Evolutionary conservation across 2,329 filamentous ascomycete genomes (phyloP), one percentile per base, ranked within the genome.

Genomic region (Xylaria sp.): DNA sequence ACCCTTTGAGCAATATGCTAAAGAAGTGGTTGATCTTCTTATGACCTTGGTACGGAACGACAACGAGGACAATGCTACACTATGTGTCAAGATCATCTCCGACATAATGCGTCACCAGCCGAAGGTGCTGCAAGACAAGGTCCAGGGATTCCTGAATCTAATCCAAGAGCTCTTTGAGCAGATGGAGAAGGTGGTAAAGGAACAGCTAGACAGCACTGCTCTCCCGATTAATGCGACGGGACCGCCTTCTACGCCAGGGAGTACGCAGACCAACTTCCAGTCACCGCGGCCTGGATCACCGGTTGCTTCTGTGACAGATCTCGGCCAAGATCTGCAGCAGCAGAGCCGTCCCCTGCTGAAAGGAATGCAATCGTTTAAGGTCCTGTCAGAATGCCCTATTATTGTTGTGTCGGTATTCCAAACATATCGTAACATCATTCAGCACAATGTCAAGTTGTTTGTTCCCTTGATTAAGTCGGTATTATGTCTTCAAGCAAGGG

Each of bases 391-490:
- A 79, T 99, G 96, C 75, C 96, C 96, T 0, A 99, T 99, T 61
- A 98, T 99, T 48, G 96, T 99, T 3, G 96, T 99, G 0, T 98
- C 95, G 3, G 93, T 99, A 72, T 98, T 99, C 79, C 96, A 99
- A 81, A 92, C 95, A 4, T 96, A 99, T 76, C 89, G 94, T 57
- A 85, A 82, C 55, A 91, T 91, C 4, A 95, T 97, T 1, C 85
- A 89, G 45, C 87, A 90, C 64, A 98, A 98, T 75, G 94, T 99
- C 59, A 94, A 93, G 81, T 87, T 91, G 9, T 98, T 99, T 76
- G 93, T 98, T 5, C 95, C 96, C 2, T 85, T 97, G 24, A 99
- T 99, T 78, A 98, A 98, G 83, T 89, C 89, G 51, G 94, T 97
- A 34, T 83, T 99, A 36, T 85, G 93, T 70, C 86, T 97, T 8